Conservation (phyloP, 208 protist species). For the Acanthamoeba castellanii region DNA sequence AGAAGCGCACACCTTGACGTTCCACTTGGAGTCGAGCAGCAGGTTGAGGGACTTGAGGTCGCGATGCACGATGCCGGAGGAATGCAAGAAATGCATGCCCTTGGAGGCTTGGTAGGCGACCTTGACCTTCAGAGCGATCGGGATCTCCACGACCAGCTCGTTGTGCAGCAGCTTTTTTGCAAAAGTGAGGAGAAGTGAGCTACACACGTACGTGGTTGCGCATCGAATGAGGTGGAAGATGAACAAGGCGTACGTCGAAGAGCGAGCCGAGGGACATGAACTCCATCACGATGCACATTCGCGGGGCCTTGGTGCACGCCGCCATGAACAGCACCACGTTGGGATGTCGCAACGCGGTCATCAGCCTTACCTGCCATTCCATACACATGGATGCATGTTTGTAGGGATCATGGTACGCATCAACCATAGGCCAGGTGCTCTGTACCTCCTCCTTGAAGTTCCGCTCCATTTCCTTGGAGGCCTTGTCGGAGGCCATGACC, state of each 20-base stretch:
- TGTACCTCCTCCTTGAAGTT: constrained; percentile 56
- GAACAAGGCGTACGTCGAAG: not conserved
- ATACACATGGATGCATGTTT: not conserved
- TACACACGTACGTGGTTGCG: no score
- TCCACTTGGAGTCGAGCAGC: constrained; percentile 59
- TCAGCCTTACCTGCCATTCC: not conserved
- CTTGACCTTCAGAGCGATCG: not conserved
- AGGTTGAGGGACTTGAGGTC: constrained; percentile 73
- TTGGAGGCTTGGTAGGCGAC: constrained; percentile 82
- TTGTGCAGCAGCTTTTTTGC: not conserved
- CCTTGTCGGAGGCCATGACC: not conserved
- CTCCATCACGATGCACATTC: constrained; percentile 38
- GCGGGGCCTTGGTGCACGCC: constrained; percentile 37
- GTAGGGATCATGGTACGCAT: not conserved
- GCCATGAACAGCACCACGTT: constrained; percentile 84
- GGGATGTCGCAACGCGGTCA: constrained; percentile 78
- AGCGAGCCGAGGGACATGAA: constrained; percentile 26
- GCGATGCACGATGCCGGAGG: constrained; percentile 43
- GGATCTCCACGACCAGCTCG: not conserved
- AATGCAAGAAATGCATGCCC: not conserved
- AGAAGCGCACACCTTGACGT: constrained; percentile 57
- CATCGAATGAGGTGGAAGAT: not conserved
- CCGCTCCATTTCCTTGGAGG: constrained; percentile 18
- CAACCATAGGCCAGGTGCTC: not conserved
- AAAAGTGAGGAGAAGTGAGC: not conserved